A percentile compares a stretch with the other conserved stretches of the same genome.
phyloP scores from a whole-genome alignment of 2,329 filamentous ascomycete genomes.

The Fusarium virguliforme region DNA sequence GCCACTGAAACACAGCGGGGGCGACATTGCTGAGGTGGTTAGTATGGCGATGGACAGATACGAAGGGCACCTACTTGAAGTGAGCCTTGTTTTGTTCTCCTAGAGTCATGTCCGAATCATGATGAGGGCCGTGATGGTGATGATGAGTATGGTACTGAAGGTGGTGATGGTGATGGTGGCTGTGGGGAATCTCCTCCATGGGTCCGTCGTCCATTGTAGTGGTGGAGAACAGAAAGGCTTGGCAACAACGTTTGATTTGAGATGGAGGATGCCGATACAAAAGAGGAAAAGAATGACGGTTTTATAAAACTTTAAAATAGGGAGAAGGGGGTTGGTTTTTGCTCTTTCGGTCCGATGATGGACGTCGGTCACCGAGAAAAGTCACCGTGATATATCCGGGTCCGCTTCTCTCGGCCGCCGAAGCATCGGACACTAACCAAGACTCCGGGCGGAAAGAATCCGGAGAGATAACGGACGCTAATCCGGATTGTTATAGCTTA shows the following conservation, averaged over 20 bases:
- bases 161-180: slow-evolving; percentile 45
- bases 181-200: slow-evolving; percentile 31
- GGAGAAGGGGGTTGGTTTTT: neutral
- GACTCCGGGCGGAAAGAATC: slow-evolving; percentile 1
- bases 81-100: slow-evolving; percentile 50
- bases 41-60: neutral
- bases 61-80: slow-evolving; percentile 43
- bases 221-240: slow-evolving; percentile 8
- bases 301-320: slow-evolving; percentile 8
- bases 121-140: slow-evolving; percentile 40
- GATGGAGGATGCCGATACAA: neutral
- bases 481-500: neutral
- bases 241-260: neutral
- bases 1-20: slow-evolving; percentile 36
- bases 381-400: slow-evolving; percentile 19
- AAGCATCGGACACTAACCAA: slow-evolving; percentile 12
- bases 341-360: slow-evolving; percentile 13
- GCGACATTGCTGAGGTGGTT: slow-evolving; percentile 38
- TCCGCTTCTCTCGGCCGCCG: slow-evolving; percentile 8
- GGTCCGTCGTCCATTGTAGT: slow-evolving; percentile 32
- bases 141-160: slow-evolving; percentile 45
- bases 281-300: neutral
- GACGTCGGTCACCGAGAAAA: slow-evolving; percentile 16
- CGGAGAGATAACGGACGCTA: neutral
- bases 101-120: slow-evolving; percentile 31